These are phyloP conservation scores for Candida dajiaensis DNA, from an alignment of 805 yeast species.

Conservation along the genomic window DNA sequence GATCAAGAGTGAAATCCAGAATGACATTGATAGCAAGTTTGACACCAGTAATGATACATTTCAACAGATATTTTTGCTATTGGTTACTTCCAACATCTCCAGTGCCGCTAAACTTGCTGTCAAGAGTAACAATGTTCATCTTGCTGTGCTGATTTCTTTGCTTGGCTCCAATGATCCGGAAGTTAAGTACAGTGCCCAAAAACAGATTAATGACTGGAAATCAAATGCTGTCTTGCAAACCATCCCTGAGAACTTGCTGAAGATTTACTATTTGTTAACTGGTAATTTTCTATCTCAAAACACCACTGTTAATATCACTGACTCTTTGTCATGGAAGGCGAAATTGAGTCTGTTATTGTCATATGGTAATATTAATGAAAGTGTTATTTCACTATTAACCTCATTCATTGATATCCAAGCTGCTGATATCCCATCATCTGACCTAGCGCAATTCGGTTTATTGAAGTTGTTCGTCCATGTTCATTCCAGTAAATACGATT, in stretches of 20 bases:
- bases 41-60: constrained; percentile 37
- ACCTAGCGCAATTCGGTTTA: constrained; percentile 20
- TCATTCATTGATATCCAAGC: constrained; percentile 21
- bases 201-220: constrained; percentile 66
- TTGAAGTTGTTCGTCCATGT: constrained; percentile 26
- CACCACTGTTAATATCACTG: constrained; percentile 29
- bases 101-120: constrained; percentile 61
- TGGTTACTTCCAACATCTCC: constrained; percentile 51
- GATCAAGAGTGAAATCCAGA: constrained; percentile 42
- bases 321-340: constrained; percentile 60
- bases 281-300: constrained; percentile 36
- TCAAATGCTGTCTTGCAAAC: constrained; percentile 31
- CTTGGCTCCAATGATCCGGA: constrained; percentile 64
- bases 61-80: constrained; percentile 42
- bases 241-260: constrained; percentile 50
- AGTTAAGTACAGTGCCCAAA: constrained; percentile 47
- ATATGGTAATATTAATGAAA: constrained; percentile 47
- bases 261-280: constrained; percentile 59
- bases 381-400: constrained; percentile 28
- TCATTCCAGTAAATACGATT: constrained; percentile 12
- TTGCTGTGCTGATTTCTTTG: constrained; percentile 63
- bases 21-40: constrained; percentile 25
- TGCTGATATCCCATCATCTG: constrained; percentile 7
- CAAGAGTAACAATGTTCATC: constrained; percentile 56
- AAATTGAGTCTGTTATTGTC: constrained; percentile 53